Percentiles rank a stretch among this genome's conserved stretches.
Evolutionary conservation across 108 stramenopile genomes (phyloP).

Genomic region (Aurantiochytrium sp.): DNA sequence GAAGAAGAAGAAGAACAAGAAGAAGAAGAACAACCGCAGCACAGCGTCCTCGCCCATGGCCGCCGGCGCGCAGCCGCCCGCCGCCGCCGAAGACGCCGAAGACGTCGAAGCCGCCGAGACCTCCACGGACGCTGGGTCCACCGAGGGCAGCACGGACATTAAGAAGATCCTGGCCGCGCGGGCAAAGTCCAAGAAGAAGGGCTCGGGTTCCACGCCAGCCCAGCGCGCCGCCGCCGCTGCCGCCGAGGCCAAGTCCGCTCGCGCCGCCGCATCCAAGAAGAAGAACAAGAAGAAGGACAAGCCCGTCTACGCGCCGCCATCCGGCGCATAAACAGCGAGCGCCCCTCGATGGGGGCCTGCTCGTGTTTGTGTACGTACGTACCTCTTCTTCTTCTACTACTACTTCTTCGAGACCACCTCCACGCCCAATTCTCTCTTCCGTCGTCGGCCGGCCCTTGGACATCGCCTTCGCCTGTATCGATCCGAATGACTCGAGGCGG

Average conservation of each 20-base stretch:
- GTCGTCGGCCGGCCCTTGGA: too few relatives aligned
- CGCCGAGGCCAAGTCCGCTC: background rate
- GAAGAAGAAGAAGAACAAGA: slow-evolving; percentile 24
- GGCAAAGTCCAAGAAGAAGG: background rate
- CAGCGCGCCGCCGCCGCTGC: background rate
- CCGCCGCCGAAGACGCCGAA: background rate
- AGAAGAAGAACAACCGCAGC: background rate
- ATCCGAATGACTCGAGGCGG: too few relatives aligned
- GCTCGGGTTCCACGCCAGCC: background rate
- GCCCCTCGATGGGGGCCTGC: too few relatives aligned
- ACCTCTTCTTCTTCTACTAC: too few relatives aligned
- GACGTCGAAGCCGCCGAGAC: background rate
- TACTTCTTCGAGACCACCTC: too few relatives aligned
- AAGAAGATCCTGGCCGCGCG: background rate
- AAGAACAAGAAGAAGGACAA: slow-evolving; percentile 33
- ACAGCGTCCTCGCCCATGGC: background rate
- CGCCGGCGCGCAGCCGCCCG: background rate
- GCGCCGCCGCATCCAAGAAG: background rate
- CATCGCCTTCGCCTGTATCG: too few relatives aligned
- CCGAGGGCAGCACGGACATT: slow-evolving; percentile 9
- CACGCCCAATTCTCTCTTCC: too few relatives aligned
- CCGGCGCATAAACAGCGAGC: background rate
- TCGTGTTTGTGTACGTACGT: too few relatives aligned
- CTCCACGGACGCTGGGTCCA: background rate
- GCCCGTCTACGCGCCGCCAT: background rate